Base-by-base conservation (phyloP, 1,139 yeast genomes). In the Diutina scorzettiae region DNA sequence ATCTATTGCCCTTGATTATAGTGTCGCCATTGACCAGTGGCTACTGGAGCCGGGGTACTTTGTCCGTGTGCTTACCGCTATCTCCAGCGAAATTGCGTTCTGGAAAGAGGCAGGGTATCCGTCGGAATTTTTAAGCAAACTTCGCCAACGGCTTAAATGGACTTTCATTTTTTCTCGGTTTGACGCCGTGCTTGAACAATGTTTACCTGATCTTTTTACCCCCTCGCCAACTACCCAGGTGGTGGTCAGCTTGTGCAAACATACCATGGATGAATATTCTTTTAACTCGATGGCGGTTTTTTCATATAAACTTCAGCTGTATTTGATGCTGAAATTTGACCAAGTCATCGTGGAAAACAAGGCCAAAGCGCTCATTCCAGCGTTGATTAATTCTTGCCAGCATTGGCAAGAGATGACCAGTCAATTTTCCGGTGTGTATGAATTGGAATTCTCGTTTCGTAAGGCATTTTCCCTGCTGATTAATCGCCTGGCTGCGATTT, bases 91-190 rank as follows among this genome's bases (percentile, higher is more conserved):
- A 21, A 5, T 34, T 5, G 28, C 18, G 3, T 34, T 19, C 19
- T 34, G 39, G 39, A 23, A 7, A 3, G 20, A 23, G 9, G 23
- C 27, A 11, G 39, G 39, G 9, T 34, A 34, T 11, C 39, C 39
- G 4, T 6, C 4, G 7, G 5, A 7, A 3, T 34, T 34, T 12
- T 8, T 34, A 8, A 6, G 7, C n/a, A 12, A 21, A 9, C 17
- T 34, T 4, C 18, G 28, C 6, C 19, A 5, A 11, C 24, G 28
- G 8, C 29, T 34, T 3, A 23, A 23, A 23, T 34, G 39, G 39
- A 9, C 19, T 6, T 11, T 34, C n/a, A 14, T 34, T 3, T 34
- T 34, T n/a, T 11, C 17, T 5, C 8, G 23, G n/a, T 34, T 34
- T 16, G 39, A 23, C 8, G 39, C 14, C 8, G 39, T 34, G 11